phyloP scores from a whole-genome alignment of 805 yeast genomes.

The Wickerhamia fluorescens region DNA sequence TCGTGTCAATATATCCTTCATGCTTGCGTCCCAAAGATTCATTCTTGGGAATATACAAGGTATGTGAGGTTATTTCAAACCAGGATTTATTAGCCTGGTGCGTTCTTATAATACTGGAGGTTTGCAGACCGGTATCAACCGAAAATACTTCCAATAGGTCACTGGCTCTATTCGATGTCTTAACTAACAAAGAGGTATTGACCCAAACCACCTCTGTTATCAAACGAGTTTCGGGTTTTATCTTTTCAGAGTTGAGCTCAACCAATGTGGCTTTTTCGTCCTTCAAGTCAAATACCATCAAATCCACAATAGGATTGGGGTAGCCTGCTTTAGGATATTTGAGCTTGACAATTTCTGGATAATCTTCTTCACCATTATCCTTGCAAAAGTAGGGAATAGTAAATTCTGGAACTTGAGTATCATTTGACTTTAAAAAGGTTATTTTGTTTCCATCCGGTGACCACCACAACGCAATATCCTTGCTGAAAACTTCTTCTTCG shows the following conservation, averaged over 20 bases:
- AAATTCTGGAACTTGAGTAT: slow-evolving; percentile 49
- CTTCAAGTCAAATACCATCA: slow-evolving; percentile 36
- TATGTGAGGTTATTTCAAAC: slow-evolving; percentile 41
- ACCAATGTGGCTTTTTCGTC: slow-evolving; percentile 9
- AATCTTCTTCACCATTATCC: slow-evolving; percentile 24
- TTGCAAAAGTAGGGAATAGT: slow-evolving; percentile 46
- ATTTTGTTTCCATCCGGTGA: slow-evolving; percentile 52
- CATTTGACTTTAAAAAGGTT: slow-evolving; percentile 52
- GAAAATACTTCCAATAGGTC: slow-evolving; percentile 45
- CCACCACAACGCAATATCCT: slow-evolving; percentile 68
- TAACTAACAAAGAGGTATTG: slow-evolving; percentile 42
- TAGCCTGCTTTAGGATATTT: slow-evolving; percentile 75
- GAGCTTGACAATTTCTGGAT: slow-evolving; percentile 41
- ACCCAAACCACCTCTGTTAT: slow-evolving; percentile 62
- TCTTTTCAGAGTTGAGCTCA: slow-evolving; percentile 16
- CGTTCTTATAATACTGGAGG: slow-evolving; percentile 34
- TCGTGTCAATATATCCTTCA: slow-evolving; percentile 75
- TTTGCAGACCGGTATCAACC: slow-evolving; percentile 23
- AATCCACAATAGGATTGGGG: slow-evolving; percentile 46
- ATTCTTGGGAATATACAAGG: slow-evolving; percentile 30
- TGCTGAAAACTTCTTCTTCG: slow-evolving; percentile 67
- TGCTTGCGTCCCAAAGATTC: slow-evolving; percentile 27
- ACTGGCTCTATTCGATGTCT: slow-evolving; percentile 59
- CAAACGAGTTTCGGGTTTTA: slow-evolving; percentile 36
- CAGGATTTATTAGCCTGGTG: slow-evolving; percentile 51